Percentiles rank a stretch among this genome's conserved stretches.
Conservation (phyloP, 768 basidiomycete genomes). For the Lepiota venenata region DNA sequence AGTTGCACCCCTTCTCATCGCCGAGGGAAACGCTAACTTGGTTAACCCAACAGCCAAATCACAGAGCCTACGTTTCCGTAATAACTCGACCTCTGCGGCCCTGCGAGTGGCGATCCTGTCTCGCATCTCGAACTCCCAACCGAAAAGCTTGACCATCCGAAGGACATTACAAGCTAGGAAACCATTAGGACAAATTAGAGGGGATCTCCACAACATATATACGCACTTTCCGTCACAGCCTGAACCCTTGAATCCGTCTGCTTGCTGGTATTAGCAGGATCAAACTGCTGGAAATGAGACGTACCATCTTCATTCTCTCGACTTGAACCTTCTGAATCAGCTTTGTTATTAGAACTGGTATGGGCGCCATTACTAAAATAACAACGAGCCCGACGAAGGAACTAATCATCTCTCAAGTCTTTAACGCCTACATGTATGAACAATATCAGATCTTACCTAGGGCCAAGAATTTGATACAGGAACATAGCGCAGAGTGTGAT, state of each 20-base stretch:
- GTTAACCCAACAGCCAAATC: constrained; percentile 40
- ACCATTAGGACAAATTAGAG: background rate
- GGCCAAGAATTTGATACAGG: constrained; percentile 42
- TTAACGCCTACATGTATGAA: background rate
- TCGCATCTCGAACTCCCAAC: constrained; percentile 59
- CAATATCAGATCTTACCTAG: constrained; percentile 30
- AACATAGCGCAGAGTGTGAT: constrained; percentile 37
- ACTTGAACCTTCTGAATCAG: constrained; percentile 44
- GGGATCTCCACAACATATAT: constrained; percentile 3
- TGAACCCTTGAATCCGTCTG: constrained; percentile 59
- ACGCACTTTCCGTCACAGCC: constrained; percentile 55
- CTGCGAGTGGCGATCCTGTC: constrained; percentile 52
- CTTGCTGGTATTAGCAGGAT: constrained; percentile 30
- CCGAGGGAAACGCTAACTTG: constrained; percentile 34
- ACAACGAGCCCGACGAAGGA: constrained; percentile 4
- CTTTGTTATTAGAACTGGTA: constrained; percentile 26
- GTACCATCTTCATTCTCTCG: constrained; percentile 57
- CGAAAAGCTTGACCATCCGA: constrained; percentile 77
- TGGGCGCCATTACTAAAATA: constrained; percentile 9
- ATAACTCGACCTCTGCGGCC: constrained; percentile 57
- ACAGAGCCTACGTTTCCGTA: constrained; percentile 43
- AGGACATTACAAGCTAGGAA: constrained; percentile 49
- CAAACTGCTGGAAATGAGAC: constrained; percentile 43
- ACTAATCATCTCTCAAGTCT: constrained; percentile 3
- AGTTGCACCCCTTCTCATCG: background rate